Conservation (phyloP, 148 eudicot species). For the Dianthus caryophyllus region DNA sequence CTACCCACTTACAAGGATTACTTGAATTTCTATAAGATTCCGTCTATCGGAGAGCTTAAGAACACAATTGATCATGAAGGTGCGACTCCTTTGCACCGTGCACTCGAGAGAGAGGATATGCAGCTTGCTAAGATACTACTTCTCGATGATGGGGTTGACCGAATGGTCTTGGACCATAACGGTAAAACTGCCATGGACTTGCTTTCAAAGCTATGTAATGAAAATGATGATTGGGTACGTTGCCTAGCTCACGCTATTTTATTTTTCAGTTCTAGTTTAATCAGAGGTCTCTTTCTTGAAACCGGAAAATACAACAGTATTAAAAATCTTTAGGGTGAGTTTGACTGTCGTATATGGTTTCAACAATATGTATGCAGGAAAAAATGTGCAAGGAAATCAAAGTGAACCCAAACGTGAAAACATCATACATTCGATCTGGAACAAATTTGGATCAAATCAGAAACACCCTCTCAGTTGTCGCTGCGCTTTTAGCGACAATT, state of each 20-base stretch:
- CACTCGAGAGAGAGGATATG: slow-evolving; percentile 7
- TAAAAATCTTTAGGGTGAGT: too few relatives aligned
- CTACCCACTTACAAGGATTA: too few relatives aligned
- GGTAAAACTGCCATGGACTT: slow-evolving; percentile 2
- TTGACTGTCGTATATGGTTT: too few relatives aligned
- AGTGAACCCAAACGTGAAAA: neutral
- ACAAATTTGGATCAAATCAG: slow-evolving; percentile 7
- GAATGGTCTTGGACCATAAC: neutral
- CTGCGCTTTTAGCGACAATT: slow-evolving; percentile 23
- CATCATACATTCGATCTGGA: neutral
- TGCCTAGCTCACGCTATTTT: too few relatives aligned
- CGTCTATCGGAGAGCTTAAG: slow-evolving; percentile 6
- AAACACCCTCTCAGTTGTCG: slow-evolving; percentile 17
- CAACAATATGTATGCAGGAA: too few relatives aligned
- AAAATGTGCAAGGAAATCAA: slow-evolving; percentile 1
- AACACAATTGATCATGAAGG: neutral
- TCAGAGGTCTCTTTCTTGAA: too few relatives aligned
- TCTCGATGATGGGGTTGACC: neutral
- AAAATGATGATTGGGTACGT: slow-evolving; percentile 16
- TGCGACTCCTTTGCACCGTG: slow-evolving; percentile 21
- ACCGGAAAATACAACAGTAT: too few relatives aligned
- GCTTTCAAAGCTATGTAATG: neutral
- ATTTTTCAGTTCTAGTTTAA: too few relatives aligned
- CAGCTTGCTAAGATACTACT: slow-evolving; percentile 5
- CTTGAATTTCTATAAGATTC: neutral